phyloP scores from a whole-genome alignment of 73 alveolate species.

The Paramecium sexaurelia region DNA sequence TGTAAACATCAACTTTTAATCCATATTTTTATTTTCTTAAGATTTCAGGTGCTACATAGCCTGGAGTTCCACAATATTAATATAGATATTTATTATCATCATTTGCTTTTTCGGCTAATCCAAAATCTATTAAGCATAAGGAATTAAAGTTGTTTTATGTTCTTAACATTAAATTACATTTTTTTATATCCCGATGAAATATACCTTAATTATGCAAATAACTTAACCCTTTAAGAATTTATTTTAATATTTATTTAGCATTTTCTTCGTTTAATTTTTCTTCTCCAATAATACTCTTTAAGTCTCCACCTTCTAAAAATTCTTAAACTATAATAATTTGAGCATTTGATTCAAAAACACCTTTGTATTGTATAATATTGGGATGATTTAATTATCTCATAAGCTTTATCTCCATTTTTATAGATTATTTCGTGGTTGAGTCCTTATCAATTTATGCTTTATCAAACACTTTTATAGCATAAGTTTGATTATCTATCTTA shows the following conservation, averaged over 20 bases:
- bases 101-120: neutral
- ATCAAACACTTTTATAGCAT: constrained; percentile 53
- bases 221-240: constrained; percentile 18
- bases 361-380: constrained; percentile 76
- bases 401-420: constrained; percentile 75
- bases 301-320: constrained; percentile 51
- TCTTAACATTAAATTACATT: neutral
- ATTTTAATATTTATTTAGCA: neutral
- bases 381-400: constrained; percentile 81
- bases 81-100: constrained; percentile 2
- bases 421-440: constrained; percentile 67
- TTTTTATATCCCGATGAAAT: constrained; percentile 36
- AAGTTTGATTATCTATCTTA: neutral
- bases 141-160: neutral
- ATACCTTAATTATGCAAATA: constrained; percentile 44
- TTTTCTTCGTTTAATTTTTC: constrained; percentile 16
- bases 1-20: constrained; percentile 28
- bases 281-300: neutral
- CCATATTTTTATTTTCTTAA: constrained; percentile 57
- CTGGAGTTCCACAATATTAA: constrained; percentile 66
- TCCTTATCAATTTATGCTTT: constrained; percentile 45
- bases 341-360: constrained; percentile 72
- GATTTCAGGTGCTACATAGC: constrained; percentile 66
- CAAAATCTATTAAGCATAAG: neutral
- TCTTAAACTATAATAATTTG: constrained; percentile 45